Base-by-base conservation (phyloP, 306 rosid species). In the Lathyrus oleraceus region DNA sequence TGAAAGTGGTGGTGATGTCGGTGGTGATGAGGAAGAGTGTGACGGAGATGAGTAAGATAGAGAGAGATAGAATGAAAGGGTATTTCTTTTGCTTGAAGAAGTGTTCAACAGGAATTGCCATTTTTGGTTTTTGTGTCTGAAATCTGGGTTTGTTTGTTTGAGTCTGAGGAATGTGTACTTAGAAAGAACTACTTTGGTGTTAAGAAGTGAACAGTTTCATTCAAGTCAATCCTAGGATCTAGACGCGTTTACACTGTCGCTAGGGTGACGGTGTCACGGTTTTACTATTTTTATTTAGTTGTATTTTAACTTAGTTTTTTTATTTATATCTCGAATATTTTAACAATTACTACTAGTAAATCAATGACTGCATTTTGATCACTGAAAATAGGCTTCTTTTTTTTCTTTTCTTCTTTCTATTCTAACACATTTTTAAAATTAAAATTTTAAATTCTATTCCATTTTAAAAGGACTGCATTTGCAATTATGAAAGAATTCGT, bases 41-140 rank as follows among this genome's bases (percentile, higher is more conserved):
- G 65, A 83, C 72, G 74, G 78, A 84, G 53, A 87, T 23, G 65
- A 91, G 78, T 44, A 87, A 72, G 19, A 86, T 28, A 1, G 82
- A 28, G 79, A 94, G 85, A 7, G 91, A 65, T 39, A 83, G 67
- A 35, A 83, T 39, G 86, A 91, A 88, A 0, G 89, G 96, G 84
- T 70, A 79, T 42, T 81, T 94, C 8, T 85, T 82, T 66, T 80
- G 85, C 44, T 79, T 79, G 69, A 87, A 53, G 61, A 88, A 73
- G 8, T 53, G n/a, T 16, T 70, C 72, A 35, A 61, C 78, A 62
- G 83, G 32, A 81, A 69, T 15, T 10, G 87, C 87, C 97, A 90
- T 92, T 61, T 43, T 20, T 49, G 21, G 11, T 15, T 47, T 17
- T 23, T 51, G 4, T 51, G 25, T 8, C 2, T 6, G 56, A 16